phyloP scores from a whole-genome alignment of 805 yeast genomes.

The Candida sphagnicola region DNA sequence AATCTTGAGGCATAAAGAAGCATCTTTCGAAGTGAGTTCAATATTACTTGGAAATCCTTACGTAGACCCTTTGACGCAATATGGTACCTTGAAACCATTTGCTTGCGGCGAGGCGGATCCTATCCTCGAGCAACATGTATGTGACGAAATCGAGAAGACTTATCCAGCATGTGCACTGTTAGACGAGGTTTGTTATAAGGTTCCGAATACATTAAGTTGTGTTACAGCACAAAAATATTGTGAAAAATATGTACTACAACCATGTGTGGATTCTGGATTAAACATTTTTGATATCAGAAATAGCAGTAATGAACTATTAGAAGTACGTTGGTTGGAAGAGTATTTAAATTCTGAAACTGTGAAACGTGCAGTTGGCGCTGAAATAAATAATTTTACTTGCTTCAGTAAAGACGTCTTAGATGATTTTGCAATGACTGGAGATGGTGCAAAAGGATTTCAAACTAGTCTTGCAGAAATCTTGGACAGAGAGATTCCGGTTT shows the following conservation, averaged over 20 bases:
- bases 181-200: constrained; percentile 72
- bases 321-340: constrained; percentile 42
- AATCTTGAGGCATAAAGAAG: constrained; percentile 36
- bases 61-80: constrained; percentile 78
- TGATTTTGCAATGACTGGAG: constrained; percentile 32
- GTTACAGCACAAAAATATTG: constrained; percentile 90
- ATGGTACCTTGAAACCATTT: constrained; percentile 81
- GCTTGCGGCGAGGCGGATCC: constrained; percentile 90
- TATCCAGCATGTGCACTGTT: constrained; percentile 72
- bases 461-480: constrained; percentile 41
- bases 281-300: constrained; percentile 87
- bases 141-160: constrained; percentile 58
- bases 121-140: constrained; percentile 60
- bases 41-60: constrained; percentile 90
- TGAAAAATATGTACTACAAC: constrained; percentile 75
- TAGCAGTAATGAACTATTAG: constrained; percentile 31
- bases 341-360: constrained; percentile 53
- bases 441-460: constrained; percentile 61
- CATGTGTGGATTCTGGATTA: constrained; percentile 81
- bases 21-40: constrained; percentile 57
- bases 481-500: constrained; percentile 62
- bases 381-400: constrained; percentile 36
- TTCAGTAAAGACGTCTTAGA: constrained; percentile 18
- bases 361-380: constrained; percentile 53
- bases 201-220: constrained; percentile 76